Base-by-base conservation (phyloP, 1,284 basidiomycete species). In the Malassezia psittaci region DNA sequence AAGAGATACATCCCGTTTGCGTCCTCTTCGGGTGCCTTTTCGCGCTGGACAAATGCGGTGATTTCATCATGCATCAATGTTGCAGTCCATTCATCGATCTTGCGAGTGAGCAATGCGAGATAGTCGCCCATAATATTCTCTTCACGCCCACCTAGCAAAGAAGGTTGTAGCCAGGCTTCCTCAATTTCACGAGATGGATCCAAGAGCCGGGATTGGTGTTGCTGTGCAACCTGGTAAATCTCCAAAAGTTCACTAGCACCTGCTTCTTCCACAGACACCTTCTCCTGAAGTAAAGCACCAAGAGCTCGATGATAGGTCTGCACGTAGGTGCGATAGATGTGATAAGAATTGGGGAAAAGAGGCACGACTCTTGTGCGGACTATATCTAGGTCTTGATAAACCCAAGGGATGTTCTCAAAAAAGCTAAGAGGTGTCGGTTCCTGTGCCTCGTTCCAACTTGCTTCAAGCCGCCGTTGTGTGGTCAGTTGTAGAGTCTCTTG, bases 61-160 rank as follows among this genome's bases (percentile, higher is more conserved):
- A 87, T 79, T 75, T 98, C 94, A 33, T 88, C 87, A 72, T 83
- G 85, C 86, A 96, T 93, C 53, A 96, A 80, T 75, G 94, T 98
- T 51, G 81, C 79, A 1, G 88, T 87, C 94, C 94, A 98, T 76
- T 98, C 91, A 77, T 96, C 91, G 57, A 98, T 85, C 77, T 96
- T 96, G 76, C 82, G 83, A 73, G 93, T 84, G 76, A 98, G 93
- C 61, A 96, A 81, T 62, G 84, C 83, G 49, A 96, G 83, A 76
- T 98, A 98, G 75, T 96, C 90, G 69, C 98, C 93, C 65, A 98
- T 90, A 53, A 98, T 83, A 41, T 80, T 80, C 73, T 96, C 88
- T 68, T 93, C 89, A 72, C 90, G 89, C 54, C 93, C 93, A 57
- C 89, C 91, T 15, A 99, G 80, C 34, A 98, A 79, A 13, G 68